Percentiles rank a stretch among this genome's conserved stretches.
Conservation (phyloP, 1,139 yeast species). For the Pichia terricola region DNA sequence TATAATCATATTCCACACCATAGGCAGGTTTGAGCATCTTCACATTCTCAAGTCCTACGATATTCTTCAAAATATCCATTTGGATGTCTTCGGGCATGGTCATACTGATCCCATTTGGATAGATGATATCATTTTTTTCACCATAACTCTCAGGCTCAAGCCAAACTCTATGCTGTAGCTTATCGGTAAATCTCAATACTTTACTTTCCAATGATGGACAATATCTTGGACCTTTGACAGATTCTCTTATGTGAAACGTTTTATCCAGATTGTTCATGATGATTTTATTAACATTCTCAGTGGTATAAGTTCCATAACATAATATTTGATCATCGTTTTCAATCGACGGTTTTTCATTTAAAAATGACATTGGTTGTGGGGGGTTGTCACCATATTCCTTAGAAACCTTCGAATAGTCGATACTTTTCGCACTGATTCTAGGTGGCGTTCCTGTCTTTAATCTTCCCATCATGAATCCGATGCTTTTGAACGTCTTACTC, state of each 20-base stretch:
- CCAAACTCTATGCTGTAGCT: conserved; percentile 77
- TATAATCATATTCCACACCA: conserved; percentile 95
- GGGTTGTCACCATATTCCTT: conserved; percentile 75
- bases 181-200: conserved; percentile 69
- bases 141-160: conserved; percentile 93
- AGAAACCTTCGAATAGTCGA: conserved; percentile 50
- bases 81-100: conserved; percentile 97
- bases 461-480: conserved; percentile 81
- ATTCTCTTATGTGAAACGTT: conserved; percentile 84
- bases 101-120: conserved; percentile 93
- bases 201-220: conserved; percentile 96
- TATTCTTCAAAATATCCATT: conserved; percentile 56
- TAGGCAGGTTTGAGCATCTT: conserved; percentile 90
- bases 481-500: conserved; percentile 61
- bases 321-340: conserved; percentile 49
- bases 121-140: conserved; percentile 53
- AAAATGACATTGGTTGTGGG: conserved; percentile 80
- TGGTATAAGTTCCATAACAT: conserved; percentile 77
- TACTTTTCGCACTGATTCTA: conserved; percentile 61
- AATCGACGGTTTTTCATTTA: conserved; percentile 59
- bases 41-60: conserved; percentile 86
- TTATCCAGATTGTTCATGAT: conserved; percentile 63
- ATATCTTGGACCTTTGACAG: conserved; percentile 93
- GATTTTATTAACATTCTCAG: conserved; percentile 61
- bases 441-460: conserved; percentile 98